Conservation (phyloP, 1,139 yeast genomes). For the Sugiyamaella xylanicola region DNA sequence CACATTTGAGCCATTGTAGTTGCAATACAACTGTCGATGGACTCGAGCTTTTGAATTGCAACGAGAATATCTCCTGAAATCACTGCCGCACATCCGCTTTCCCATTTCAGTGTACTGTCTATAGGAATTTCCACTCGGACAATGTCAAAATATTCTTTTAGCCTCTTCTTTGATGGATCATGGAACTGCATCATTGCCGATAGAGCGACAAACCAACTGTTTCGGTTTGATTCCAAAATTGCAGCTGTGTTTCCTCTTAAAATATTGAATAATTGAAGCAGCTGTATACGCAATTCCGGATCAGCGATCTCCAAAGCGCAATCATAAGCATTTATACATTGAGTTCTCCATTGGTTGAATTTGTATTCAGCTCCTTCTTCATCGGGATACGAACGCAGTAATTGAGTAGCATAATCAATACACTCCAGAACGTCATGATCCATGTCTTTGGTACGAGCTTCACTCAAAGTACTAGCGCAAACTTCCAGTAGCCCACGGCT, state of each 20-base stretch:
- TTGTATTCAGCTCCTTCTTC: conserved; percentile 21
- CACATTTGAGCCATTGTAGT: conserved; percentile 65
- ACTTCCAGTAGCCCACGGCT: conserved; percentile 69
- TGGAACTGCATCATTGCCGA: conserved; percentile 55
- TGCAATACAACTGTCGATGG: conserved; percentile 66
- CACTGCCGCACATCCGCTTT: conserved; percentile 61
- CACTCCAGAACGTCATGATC: conserved; percentile 27
- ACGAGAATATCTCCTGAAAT: conserved; percentile 60
- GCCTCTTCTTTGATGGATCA: conserved; percentile 53
- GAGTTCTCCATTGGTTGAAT: conserved; percentile 35
- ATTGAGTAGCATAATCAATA: conserved; percentile 27
- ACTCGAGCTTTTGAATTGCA: conserved; percentile 62
- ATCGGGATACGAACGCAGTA: conserved; percentile 31
- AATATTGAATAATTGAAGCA: conserved; percentile 28
- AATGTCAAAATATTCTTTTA: conserved; percentile 47
- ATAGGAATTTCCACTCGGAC: conserved; percentile 44
- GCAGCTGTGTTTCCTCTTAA: conserved; percentile 56
- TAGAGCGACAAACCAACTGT: conserved; percentile 14
- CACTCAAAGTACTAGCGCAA: conserved; percentile 28
- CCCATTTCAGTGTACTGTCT: conserved; percentile 53
- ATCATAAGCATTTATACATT: conserved; percentile 25
- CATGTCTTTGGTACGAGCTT: conserved; percentile 18
- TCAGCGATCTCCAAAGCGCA: conserved; percentile 25
- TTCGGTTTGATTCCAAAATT: conserved; percentile 50
- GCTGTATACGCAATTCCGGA: conserved; percentile 23